Base-by-base conservation (phyloP, 495 filamentous ascomycete genomes). In the Tuber microsphaerosporum region DNA sequence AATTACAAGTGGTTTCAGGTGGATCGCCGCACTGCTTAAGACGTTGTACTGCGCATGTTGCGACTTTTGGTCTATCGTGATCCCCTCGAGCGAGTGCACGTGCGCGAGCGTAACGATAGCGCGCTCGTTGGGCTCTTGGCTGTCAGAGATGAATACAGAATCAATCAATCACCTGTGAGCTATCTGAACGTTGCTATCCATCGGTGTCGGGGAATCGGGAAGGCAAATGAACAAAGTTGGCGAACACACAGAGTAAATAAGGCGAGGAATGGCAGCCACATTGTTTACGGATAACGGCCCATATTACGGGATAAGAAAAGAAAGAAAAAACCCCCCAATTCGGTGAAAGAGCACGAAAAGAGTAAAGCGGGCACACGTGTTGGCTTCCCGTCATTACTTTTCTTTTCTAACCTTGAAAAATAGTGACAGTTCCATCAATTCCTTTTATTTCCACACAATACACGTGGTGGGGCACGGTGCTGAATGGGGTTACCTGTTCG, bases 1-100 rank as follows among this genome's bases (percentile, higher is more conserved):
- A 16, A 65, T 61, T 61, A 26, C 51, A 61, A 51, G 48, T 22
- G n/a, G 51, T 61, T 61, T 61, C n/a, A 61, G 51, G 51, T 61
- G 26, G 22, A 61, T 26, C 51, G 17, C 56, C 56, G 34, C 56
- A 26, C 31, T 61, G 14, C 56, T 16, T 0, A 34, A 65, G 26
- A 34, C 31, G 56, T 34, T 65, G 56, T 14, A 34, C 56, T 65
- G 56, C 56, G 14, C 56, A 17, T 19, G 56, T 65, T 65, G 56
- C 56, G 56, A 34, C 26, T 8, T 17, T 65, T 34, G 26, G 56
- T 16, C 34, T 65, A 34, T 65, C 4, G 12, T 14, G 56, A 26
- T 34, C 56, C 56, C 56, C 56, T 65, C 17, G 56, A 34, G 16
- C 14, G 56, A 34, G 9, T 61, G 51, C 31, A 22, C 48, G n/a